phyloP scores from a whole-genome alignment of 176 grass and related monocot genomes.

The Musa acuminata region DNA sequence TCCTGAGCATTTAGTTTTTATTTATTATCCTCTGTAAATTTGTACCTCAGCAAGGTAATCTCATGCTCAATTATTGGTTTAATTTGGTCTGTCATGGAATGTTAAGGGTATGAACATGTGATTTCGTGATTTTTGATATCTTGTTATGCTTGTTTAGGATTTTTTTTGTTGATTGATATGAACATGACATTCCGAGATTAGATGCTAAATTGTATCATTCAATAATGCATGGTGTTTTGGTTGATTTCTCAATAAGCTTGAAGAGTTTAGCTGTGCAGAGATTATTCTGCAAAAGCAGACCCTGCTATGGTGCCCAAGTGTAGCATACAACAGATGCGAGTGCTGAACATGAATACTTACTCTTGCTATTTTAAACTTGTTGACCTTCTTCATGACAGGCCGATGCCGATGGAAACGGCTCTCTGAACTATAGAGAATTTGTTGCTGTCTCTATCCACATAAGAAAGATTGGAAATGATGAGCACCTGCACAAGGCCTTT shows the following conservation, averaged over 20 bases:
- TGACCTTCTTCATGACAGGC: conserved; percentile 1
- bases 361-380: not conserved
- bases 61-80: not conserved
- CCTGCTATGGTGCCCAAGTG: not conserved
- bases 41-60: not conserved
- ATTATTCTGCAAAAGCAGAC: too few species aligned
- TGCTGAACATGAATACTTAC: not conserved
- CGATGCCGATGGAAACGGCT: conserved; percentile 1
- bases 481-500: conserved; percentile 11
- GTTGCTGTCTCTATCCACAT: conserved; percentile 13
- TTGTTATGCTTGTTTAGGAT: too few species aligned
- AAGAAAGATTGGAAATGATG: conserved; percentile 11
- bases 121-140: too few species aligned
- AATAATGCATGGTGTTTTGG: too few species aligned
- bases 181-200: too few species aligned
- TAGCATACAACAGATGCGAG: not conserved
- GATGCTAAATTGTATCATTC: too few species aligned
- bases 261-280: too few species aligned
- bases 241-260: too few species aligned
- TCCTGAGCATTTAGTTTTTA: not conserved
- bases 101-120: not conserved
- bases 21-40: not conserved
- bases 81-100: not conserved
- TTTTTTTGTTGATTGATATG: too few species aligned
- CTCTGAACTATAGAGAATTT: conserved; percentile 15